A percentile compares a stretch with the other conserved stretches of the same genome.
Conservation (phyloP, 192 early-diverging fungal species). For the Backusella luteola region DNA sequence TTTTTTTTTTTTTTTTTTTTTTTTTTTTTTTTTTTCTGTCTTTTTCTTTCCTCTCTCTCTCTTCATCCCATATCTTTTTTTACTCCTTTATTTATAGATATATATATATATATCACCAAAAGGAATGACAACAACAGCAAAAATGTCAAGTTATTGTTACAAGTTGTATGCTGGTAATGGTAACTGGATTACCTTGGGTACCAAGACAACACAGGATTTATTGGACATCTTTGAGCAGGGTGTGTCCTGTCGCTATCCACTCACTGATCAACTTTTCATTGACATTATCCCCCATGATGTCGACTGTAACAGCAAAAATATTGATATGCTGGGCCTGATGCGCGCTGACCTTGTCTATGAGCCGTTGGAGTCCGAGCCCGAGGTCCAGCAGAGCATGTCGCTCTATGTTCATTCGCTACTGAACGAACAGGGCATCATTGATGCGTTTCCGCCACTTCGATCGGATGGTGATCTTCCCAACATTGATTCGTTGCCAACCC, state of each 20-base stretch:
- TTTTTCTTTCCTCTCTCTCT: no score
- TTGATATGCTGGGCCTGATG: slow-evolving; percentile 22
- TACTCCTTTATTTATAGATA: no score
- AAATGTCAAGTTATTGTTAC: slow-evolving; percentile 14
- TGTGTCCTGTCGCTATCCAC: slow-evolving; percentile 52
- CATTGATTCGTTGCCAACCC: slow-evolving; percentile 5
- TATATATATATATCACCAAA: not conserved
- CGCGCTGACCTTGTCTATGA: slow-evolving; percentile 21
- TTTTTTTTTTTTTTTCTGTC: not conserved
- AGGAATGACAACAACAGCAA: not conserved
- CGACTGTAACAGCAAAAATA: slow-evolving; percentile 27
- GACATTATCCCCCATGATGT: slow-evolving; percentile 47
- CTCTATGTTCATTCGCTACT: slow-evolving; percentile 29
- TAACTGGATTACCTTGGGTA: slow-evolving; percentile 31
- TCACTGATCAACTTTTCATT: slow-evolving; percentile 58
- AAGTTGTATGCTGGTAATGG: slow-evolving; percentile 29
- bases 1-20: not conserved
- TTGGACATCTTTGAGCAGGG: slow-evolving; percentile 42
- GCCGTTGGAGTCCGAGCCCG: not conserved
- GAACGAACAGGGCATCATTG: slow-evolving; percentile 40
- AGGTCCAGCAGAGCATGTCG: not conserved
- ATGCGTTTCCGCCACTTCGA: slow-evolving; percentile 38
- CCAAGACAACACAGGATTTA: slow-evolving; percentile 48
- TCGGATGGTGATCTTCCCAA: not conserved
- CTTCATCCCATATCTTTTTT: no score